Conservation (phyloP, 805 yeast genomes). For the Schwanniomyces polymorphus region DNA sequence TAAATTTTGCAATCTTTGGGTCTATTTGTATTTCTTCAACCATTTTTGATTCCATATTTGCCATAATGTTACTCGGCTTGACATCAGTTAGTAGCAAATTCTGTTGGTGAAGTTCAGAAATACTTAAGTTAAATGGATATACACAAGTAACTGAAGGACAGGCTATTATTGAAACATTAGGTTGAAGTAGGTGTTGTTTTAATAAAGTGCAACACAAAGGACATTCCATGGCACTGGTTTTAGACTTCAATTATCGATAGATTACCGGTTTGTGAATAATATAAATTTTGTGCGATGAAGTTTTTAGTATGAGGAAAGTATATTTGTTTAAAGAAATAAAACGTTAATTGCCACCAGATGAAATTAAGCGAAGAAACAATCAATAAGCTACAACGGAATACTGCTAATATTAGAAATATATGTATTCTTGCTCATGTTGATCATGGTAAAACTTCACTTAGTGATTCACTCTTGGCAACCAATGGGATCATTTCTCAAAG, state of each 20-base stretch:
- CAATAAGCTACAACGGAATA: slow-evolving; percentile 64
- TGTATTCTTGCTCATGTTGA: slow-evolving; percentile 98
- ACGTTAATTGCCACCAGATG: slow-evolving; percentile 24
- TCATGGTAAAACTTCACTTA: slow-evolving; percentile 95
- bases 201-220: slow-evolving; percentile 27
- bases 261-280: neutral
- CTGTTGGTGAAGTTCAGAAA: slow-evolving; percentile 24
- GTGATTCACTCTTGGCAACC: slow-evolving; percentile 89
- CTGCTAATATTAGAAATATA: slow-evolving; percentile 76
- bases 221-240: slow-evolving; percentile 19
- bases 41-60: slow-evolving; percentile 23
- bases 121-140: slow-evolving; percentile 32
- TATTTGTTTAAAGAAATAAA: neutral
- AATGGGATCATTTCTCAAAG: slow-evolving; percentile 95
- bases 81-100: slow-evolving; percentile 19
- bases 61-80: slow-evolving; percentile 23
- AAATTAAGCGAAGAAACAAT: slow-evolving; percentile 66
- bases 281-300: neutral
- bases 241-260: neutral
- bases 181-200: slow-evolving; percentile 25
- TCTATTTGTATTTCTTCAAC: slow-evolving; percentile 21
- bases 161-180: slow-evolving; percentile 22
- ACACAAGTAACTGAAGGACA: slow-evolving; percentile 29
- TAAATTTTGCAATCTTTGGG: slow-evolving; percentile 23
- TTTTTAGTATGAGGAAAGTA: neutral